Percentiles rank a stretch among this genome's conserved stretches.
Evolutionary conservation across 306 rosid genomes (phyloP).

Genomic region (Ormosia semicastrata): DNA sequence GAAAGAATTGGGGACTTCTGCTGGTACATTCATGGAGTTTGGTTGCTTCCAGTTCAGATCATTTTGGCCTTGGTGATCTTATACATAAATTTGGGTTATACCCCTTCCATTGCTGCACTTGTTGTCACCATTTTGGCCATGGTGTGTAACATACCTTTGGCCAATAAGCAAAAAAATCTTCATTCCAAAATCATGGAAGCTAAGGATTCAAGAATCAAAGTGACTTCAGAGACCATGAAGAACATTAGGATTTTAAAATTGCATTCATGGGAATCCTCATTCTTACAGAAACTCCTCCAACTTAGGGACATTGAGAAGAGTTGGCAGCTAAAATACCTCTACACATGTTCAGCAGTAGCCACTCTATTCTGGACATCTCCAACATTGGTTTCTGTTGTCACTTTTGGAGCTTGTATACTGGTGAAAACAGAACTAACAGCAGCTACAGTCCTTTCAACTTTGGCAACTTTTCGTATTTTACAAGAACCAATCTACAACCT

Average conservation of each 20-base stretch:
- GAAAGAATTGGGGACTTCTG: conserved; percentile 90
- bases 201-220: conserved; percentile 75
- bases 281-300: conserved; percentile 60
- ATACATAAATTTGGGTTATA: conserved; percentile 66
- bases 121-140: conserved; percentile 70
- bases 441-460: conserved; percentile 78
- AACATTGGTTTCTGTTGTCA: conserved; percentile 77
- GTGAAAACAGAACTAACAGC: conserved; percentile 66
- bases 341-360: conserved; percentile 73
- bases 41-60: conserved; percentile 91
- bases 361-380: conserved; percentile 95
- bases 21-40: conserved; percentile 75
- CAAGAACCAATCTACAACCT: conserved; percentile 95
- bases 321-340: conserved; percentile 78
- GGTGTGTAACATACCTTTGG: conserved; percentile 86
- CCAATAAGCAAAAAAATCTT: conserved; percentile 63
- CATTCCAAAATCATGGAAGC: conserved; percentile 93
- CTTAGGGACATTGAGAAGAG: conserved; percentile 68
- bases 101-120: conserved; percentile 74
- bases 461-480: conserved; percentile 82
- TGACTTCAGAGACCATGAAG: conserved; percentile 79
- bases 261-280: conserved; percentile 84
- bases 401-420: conserved; percentile 75
- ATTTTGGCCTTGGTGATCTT: conserved; percentile 70
- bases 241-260: conserved; percentile 78